Evolutionary conservation across 2,329 filamentous ascomycete species (phyloP), one percentile per base, ranked within the genome.

Genomic region (Epichloe sibirici): DNA sequence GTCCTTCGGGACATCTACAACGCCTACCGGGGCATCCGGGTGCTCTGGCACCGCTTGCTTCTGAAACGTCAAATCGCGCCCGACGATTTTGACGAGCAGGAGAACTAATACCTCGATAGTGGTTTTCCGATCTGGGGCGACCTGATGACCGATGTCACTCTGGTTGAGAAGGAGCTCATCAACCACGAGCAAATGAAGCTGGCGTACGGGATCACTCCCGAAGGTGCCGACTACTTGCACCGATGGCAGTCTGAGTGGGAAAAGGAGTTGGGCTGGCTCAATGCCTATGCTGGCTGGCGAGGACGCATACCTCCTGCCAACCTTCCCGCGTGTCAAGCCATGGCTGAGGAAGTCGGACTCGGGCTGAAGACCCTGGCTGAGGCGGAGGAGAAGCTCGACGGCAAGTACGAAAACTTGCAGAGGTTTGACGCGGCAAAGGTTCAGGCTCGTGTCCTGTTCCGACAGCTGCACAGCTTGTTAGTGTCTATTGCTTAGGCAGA

Each of bases 251-350:
- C 34, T 0, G 3, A 48, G 7, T 58, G 57, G 58, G 25, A 45
- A 5, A 35, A 49, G n/a, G 59, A 60, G 47, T 23, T 52, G 5
- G 11, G 31, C 4, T 57, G 55, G 37, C 49, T 62, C 15, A 56
- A 61, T 44, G 50, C 55, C 40, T 62, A 54, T 34, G 58, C 51
- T 12, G 60, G 59, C 1, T n/a, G 54, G 9, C 57, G 55, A 17
- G 45, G 51, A 4, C 15, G n/a, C 1, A 49, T 59, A 17, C 0
- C 12, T 11, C 12, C 28, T 0, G 37, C 45, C 3, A 49, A 55
- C 17, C 55, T 54, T 50, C 17, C 49, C 5, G 15, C 3, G 15
- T 34, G 44, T 17, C 44, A n/a, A 45, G 0, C 5, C 3, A 6
- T 12, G 12, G 37, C 44, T 6, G 4, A 17, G 4, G n/a, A 34